A percentile compares a stretch with the other conserved stretches of the same genome.
Evolutionary conservation across 768 basidiomycete genomes (phyloP).

Genomic region (Dictyophora rubrovolvata): DNA sequence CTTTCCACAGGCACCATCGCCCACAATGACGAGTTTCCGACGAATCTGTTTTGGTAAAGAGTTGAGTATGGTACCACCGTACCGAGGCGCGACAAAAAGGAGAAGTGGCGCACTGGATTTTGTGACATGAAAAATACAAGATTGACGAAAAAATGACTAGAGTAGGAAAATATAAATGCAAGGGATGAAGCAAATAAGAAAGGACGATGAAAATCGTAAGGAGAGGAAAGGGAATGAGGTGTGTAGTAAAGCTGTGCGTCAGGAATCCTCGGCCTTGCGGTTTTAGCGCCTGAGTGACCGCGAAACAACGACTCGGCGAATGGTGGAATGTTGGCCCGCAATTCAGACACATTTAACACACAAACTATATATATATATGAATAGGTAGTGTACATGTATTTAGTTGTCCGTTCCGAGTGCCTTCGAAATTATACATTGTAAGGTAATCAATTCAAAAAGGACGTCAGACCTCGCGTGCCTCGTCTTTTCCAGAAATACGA

Average conservation of each 20-base stretch:
- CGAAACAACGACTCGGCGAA: neutral
- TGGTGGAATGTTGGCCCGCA: neutral
- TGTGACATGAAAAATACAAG: conserved; percentile 1
- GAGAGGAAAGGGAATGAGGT: conserved; percentile 2
- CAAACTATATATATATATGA: no score
- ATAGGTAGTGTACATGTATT: no score
- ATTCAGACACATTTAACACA: no score
- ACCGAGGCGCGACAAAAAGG: neutral
- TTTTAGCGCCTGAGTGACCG: neutral
- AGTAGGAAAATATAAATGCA: neutral
- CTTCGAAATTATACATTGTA: no score
- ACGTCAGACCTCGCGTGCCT: neutral
- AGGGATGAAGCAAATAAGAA: neutral
- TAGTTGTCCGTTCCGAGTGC: no score
- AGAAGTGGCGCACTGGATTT: neutral
- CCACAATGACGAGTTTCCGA: conserved; percentile 92
- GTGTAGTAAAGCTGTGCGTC: neutral
- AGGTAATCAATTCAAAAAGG: neutral
- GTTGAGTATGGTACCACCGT: neutral
- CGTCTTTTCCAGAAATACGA: neutral
- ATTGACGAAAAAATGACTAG: neutral
- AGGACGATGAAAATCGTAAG: neutral
- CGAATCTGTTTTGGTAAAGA: conserved; percentile 51
- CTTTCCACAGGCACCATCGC: conserved; percentile 97
- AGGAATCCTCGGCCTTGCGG: neutral